phyloP scores from a whole-genome alignment of 2,329 filamentous ascomycete species.

The Xylaria digitata region DNA sequence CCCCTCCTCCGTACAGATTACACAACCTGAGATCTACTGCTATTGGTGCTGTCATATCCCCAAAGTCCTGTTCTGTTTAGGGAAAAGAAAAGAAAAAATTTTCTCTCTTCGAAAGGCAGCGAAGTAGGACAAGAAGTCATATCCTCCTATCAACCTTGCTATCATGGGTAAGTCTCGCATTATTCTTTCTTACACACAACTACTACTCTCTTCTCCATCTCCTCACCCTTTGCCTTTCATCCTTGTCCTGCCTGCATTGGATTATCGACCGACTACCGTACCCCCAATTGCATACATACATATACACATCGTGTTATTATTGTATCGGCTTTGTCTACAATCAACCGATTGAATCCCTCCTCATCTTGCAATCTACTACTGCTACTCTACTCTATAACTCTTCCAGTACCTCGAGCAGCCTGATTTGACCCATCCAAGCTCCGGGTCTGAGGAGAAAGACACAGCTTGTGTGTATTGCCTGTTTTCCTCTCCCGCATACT shows the following conservation, averaged over 20 bases:
- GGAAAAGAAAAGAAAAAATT: slow-evolving; percentile 44
- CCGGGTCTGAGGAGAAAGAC: slow-evolving; percentile 14
- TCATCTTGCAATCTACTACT: slow-evolving; percentile 10
- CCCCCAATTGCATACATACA: slow-evolving; percentile 4
- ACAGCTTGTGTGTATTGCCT: slow-evolving; percentile 36
- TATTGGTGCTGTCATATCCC: slow-evolving; percentile 42
- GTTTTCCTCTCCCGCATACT: slow-evolving; percentile 36
- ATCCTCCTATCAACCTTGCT: slow-evolving; percentile 41
- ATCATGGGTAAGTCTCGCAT: slow-evolving; percentile 48
- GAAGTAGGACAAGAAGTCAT: slow-evolving; percentile 44
- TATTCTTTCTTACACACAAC: slow-evolving; percentile 30
- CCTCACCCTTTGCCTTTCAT: slow-evolving; percentile 3
- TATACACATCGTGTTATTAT: slow-evolving; percentile 13
- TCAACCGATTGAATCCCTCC: slow-evolving; percentile 13
- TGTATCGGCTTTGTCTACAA: slow-evolving; percentile 19
- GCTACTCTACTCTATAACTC: background rate
- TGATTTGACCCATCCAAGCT: slow-evolving; percentile 71
- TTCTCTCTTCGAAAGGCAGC: slow-evolving; percentile 40
- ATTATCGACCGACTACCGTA: slow-evolving; percentile 18
- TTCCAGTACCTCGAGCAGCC: slow-evolving; percentile 68
- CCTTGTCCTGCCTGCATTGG: slow-evolving; percentile 23
- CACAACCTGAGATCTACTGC: slow-evolving; percentile 38
- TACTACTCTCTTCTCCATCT: slow-evolving; percentile 25
- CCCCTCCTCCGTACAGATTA: slow-evolving; percentile 48
- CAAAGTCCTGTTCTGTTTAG: slow-evolving; percentile 43